Base-by-base conservation (phyloP, 1,284 basidiomycete genomes). In the Puccinia coronata region DNA sequence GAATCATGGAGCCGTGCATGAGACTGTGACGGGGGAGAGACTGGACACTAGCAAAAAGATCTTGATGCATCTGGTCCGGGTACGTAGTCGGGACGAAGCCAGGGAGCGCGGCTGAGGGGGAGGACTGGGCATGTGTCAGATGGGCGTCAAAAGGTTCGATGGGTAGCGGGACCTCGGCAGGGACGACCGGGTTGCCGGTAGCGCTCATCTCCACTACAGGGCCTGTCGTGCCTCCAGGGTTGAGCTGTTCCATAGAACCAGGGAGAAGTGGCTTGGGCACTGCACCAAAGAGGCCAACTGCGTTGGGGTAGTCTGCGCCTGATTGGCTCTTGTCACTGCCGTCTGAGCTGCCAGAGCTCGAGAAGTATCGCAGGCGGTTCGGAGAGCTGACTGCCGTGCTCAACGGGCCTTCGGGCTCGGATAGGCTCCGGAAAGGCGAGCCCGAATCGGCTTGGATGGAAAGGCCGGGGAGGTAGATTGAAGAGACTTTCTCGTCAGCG, bases 271-370 rank as follows among this genome's bases (percentile, higher is more conserved):
- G 23, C n/a, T 69, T 47, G n/a, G n/a, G 67, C 12, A 34, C 28
- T 18, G 36, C 47, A 28, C 67, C 67, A 69, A 69, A 43, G 2
- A 39, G n/a, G n/a, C 67, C 47, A 23, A 34, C 20, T 6, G 28
- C 41, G 43, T 39, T 69, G 9, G 67, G 47, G 18, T 69, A 69
- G 39, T 69, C 67, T 12, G 39, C 6, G 2, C 71, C 47, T n/a
- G 71, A 53, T 1, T 47, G 51, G n/a, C 71, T 73, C 47, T 51
- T 53, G 47, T 57, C 71, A 57, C 71, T 57, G 34, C 28, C 71
- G 16, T 73, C 71, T n/a, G 71, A 73, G 71, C 71, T 73, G 28
- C 71, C 71, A 73, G 71, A 73, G 71, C 71, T 51, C 23, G 71
- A 73, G 20, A 73, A 53, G 53, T 73, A 73, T 34, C 71, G 49